Conservation (phyloP, 2,329 filamentous ascomycete species). For the Exophiala spinifera region DNA sequence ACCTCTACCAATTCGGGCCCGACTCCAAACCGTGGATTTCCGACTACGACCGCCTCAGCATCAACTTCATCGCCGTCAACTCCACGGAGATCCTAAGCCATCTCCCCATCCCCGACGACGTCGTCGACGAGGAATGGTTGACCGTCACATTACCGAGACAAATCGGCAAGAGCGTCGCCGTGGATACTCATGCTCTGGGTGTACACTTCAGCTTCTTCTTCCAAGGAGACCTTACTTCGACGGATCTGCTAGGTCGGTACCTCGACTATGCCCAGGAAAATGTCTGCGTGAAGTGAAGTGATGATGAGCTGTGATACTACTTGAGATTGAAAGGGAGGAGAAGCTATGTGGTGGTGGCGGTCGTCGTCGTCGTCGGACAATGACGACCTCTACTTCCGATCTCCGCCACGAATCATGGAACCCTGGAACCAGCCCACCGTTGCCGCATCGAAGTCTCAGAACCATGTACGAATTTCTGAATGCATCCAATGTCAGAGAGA, state of each 20-base stretch:
- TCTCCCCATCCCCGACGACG: conserved; percentile 39
- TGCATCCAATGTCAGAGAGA: too few relatives aligned
- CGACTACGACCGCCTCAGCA: conserved; percentile 51
- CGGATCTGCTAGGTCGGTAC: conserved; percentile 55
- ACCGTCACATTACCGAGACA: conserved; percentile 38
- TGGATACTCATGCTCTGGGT: conserved; percentile 54
- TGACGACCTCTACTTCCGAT: too few relatives aligned
- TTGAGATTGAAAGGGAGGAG: too few relatives aligned
- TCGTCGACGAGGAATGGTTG: conserved; percentile 45
- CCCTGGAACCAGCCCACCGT: too few relatives aligned
- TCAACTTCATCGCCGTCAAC: conserved; percentile 55
- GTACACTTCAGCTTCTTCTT: conserved; percentile 52
- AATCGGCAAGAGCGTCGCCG: conserved; percentile 43
- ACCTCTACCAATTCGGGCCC: conserved; percentile 42
- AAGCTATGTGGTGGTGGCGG: too few relatives aligned
- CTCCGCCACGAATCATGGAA: too few relatives aligned
- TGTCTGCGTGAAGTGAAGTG: conserved; percentile 39
- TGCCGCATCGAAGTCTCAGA: too few relatives aligned
- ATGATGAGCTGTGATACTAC: background rate
- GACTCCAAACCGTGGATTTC: conserved; percentile 42
- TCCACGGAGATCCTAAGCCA: conserved; percentile 49
- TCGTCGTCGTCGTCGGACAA: too few relatives aligned
- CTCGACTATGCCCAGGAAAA: conserved; percentile 52
- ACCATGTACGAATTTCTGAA: too few relatives aligned
- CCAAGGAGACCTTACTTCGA: conserved; percentile 45